Evolutionary conservation across 139 green algal species (phyloP), one percentile per base, ranked within the genome.

Genomic region (Chlorella sorokiniana): DNA sequence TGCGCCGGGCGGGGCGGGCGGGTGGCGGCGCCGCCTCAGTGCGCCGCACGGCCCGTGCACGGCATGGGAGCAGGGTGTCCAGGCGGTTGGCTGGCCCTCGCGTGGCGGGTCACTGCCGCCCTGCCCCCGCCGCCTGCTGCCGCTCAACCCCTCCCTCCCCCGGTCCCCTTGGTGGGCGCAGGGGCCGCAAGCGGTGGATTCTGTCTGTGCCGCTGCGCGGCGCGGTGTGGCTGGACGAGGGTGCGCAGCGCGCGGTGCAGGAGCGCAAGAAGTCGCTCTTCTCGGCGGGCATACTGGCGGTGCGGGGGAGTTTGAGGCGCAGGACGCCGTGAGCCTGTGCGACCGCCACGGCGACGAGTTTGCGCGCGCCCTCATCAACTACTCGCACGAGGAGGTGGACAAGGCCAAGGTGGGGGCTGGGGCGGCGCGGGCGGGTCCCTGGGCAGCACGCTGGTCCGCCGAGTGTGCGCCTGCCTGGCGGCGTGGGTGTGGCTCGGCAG

Each of bases 141-240:
- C n/a, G 25, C 54, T 69, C 35, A 2, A 25, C 52, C 52, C 52
- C 27, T 20, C 61, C 61, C 64, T 33, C 4, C 64, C 35, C 35
- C 33, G 3, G 11, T 33, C 38, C 33, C 31, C 42, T 23, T 2
- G n/a, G n/a, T 65, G 56, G 10, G 56, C 51, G 56, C 71, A 93
- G 87, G 44, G 94, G 92, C 7, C 87, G 91, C n/a, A 96, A 97
- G 85, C 89, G 94, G 23, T 98, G 94, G 94, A 94, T 98, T 42
- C 89, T 96, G 23, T 89, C 79, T 48, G 88, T 95, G 69, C 89
- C 93, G 6, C 71, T 88, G 51, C 91, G 87, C 78, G 93, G 91
- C 1, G 48, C 83, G 61, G 48, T 96, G 73, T 91, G 73, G 78
- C 56, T 98, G 77, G 94, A 98, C 79, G 86, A 81, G 5, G 94